These are phyloP conservation scores for Lathyrus tuberosus DNA, from an alignment of 306 rosid species.

Conservation along the genomic window DNA sequence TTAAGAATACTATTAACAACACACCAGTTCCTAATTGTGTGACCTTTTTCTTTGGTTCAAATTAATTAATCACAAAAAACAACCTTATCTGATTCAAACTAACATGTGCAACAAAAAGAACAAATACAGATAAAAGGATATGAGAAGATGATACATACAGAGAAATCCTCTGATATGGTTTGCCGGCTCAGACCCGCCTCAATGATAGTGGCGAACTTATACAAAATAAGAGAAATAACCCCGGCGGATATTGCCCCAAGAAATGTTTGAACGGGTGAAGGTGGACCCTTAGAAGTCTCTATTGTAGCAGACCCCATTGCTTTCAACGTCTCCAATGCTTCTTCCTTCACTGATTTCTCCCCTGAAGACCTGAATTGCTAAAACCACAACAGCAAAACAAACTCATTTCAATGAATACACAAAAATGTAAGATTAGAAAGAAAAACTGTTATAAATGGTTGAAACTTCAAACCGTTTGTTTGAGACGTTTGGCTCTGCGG, in stretches of 20 bases:
- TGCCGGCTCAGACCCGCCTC: slow-evolving; percentile 85
- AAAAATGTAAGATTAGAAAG: neutral
- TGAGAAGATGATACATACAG: slow-evolving; percentile 56
- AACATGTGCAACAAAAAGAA: slow-evolving; percentile 29
- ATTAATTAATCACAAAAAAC: slow-evolving; percentile 1
- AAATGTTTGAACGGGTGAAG: slow-evolving; percentile 80
- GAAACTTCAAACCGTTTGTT: slow-evolving; percentile 56
- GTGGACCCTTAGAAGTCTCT: slow-evolving; percentile 52
- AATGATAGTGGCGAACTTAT: slow-evolving; percentile 78
- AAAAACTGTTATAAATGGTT: neutral
- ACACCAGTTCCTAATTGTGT: neutral
- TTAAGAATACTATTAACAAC: neutral
- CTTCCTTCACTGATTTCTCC: slow-evolving; percentile 71
- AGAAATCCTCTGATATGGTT: slow-evolving; percentile 74
- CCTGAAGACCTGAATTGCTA: slow-evolving; percentile 92
- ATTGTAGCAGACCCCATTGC: slow-evolving; percentile 64
- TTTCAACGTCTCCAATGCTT: slow-evolving; percentile 80
- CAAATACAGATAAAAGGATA: slow-evolving; percentile 26
- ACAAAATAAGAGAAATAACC: slow-evolving; percentile 74
- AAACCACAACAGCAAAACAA: slow-evolving; percentile 34
- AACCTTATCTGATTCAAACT: slow-evolving; percentile 7
- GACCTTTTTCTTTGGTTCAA: slow-evolving; percentile 18
- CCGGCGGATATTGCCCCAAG: slow-evolving; percentile 89
- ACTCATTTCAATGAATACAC: slow-evolving; percentile 39
- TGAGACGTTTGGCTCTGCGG: slow-evolving; percentile 85